Conservation (phyloP, 2,329 filamentous ascomycete species). For the Ceratocystis huliohia region DNA sequence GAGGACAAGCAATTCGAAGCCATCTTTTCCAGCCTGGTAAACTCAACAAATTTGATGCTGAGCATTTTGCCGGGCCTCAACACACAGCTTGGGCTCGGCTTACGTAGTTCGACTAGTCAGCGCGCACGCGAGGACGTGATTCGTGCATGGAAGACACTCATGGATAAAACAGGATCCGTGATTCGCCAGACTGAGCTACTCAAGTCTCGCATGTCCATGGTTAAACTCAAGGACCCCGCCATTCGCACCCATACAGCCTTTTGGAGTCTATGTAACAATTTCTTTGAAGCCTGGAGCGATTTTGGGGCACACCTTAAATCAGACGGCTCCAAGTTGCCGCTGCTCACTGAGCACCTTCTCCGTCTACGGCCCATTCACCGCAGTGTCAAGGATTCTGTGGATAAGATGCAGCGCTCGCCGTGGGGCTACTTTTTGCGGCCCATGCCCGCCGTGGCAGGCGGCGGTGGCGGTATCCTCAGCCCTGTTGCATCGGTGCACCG, state of each 20-base stretch:
- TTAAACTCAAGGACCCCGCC: conserved; percentile 75
- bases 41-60: conserved; percentile 60
- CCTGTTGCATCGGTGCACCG: conserved; percentile 15
- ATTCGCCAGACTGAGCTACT: conserved; percentile 63
- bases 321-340: conserved; percentile 34
- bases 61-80: conserved; percentile 58
- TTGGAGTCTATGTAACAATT: conserved; percentile 61
- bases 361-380: conserved; percentile 71
- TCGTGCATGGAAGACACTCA: conserved; percentile 56
- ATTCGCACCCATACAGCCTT: conserved; percentile 51
- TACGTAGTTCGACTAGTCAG: conserved; percentile 50
- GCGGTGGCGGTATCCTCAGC: conserved; percentile 19
- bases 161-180: conserved; percentile 57
- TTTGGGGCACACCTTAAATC: conserved; percentile 49
- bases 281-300: conserved; percentile 57
- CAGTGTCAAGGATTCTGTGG: conserved; percentile 66
- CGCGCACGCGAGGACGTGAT: conserved; percentile 44
- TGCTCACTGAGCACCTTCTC: conserved; percentile 55
- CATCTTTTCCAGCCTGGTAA: conserved; percentile 64
- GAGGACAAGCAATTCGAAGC: conserved; percentile 73
- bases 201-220: conserved; percentile 57
- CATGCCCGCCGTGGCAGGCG: conserved; percentile 19
- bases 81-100: conserved; percentile 50
- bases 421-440: conserved; percentile 38
- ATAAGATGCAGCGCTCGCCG: conserved; percentile 51